These are phyloP conservation scores for Anthoceros angustus DNA, from an alignment of 225 moss, liverwort and hornwort species.

Conservation along the genomic window DNA sequence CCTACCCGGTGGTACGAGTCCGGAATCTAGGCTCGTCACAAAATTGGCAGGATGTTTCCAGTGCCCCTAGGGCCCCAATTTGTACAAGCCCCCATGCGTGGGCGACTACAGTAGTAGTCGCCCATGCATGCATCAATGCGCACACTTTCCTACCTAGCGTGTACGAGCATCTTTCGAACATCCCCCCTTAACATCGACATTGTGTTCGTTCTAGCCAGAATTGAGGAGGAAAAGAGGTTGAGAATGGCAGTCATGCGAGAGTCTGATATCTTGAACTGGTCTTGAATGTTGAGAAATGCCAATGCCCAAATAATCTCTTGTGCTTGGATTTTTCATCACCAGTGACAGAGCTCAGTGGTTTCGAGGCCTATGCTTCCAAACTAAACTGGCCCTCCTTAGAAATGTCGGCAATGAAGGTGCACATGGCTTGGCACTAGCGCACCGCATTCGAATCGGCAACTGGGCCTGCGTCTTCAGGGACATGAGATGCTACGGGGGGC, in stretches of 20 bases:
- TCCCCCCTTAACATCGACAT: neutral
- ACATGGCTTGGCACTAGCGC: too few species aligned
- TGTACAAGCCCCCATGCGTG: too few species aligned
- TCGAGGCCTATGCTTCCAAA: too few species aligned
- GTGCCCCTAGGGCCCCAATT: neutral
- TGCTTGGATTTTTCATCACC: too few species aligned
- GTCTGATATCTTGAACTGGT: neutral
- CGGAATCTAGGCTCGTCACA: neutral
- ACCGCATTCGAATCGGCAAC: too few species aligned
- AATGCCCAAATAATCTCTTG: too few species aligned
- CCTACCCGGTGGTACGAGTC: neutral
- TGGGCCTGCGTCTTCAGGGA: too few species aligned
- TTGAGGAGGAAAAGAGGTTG: neutral
- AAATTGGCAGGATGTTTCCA: neutral
- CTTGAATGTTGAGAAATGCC: neutral
- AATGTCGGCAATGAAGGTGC: too few species aligned
- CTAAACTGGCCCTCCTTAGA: too few species aligned
- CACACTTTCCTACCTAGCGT: neutral
- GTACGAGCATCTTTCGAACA: neutral
- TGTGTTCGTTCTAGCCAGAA: neutral
- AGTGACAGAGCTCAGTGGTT: too few species aligned
- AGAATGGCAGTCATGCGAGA: neutral
- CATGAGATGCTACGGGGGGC: too few species aligned
- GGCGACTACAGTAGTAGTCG: neutral
- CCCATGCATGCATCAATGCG: neutral